These are phyloP conservation scores for Amaranthus cruentus DNA, from an alignment of 148 eudicot species.

Conservation along the genomic window DNA sequence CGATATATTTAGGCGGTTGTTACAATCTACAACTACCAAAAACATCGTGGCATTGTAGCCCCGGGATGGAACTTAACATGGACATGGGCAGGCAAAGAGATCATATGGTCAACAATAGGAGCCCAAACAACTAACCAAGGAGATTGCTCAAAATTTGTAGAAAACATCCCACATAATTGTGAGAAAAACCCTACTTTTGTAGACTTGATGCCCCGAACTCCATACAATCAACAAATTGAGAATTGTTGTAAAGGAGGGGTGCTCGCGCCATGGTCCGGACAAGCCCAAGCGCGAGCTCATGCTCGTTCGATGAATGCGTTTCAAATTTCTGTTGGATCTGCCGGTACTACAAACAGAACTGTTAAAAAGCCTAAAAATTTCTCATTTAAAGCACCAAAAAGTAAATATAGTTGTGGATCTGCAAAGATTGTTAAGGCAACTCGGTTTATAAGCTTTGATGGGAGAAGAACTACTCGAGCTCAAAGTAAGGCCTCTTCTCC, in stretches of 20 bases:
- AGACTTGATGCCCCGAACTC: slow-evolving; percentile 40
- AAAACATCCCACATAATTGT: slow-evolving; percentile 46
- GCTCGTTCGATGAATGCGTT: slow-evolving; percentile 31
- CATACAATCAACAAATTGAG: slow-evolving; percentile 37
- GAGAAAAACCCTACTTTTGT: slow-evolving; percentile 41
- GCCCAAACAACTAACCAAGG: slow-evolving; percentile 47
- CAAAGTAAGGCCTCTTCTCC: slow-evolving; percentile 34
- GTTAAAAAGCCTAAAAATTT: slow-evolving; percentile 41
- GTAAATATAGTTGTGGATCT: slow-evolving; percentile 48
- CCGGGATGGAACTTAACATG: slow-evolving; percentile 54
- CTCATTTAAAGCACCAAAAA: slow-evolving; percentile 38
- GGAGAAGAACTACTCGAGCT: slow-evolving; percentile 49
- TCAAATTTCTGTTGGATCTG: slow-evolving; percentile 38
- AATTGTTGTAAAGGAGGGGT: slow-evolving; percentile 62
- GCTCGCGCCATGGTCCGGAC: slow-evolving; percentile 33
- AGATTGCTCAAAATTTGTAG: slow-evolving; percentile 47
- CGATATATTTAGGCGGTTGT: slow-evolving; percentile 22
- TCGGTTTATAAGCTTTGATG: slow-evolving; percentile 26
- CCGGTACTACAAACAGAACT: slow-evolving; percentile 47
- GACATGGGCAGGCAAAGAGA: slow-evolving; percentile 52
- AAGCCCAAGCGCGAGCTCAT: slow-evolving; percentile 25
- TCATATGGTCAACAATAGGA: slow-evolving; percentile 51
- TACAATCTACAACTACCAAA: slow-evolving; percentile 45
- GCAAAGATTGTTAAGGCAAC: slow-evolving; percentile 37
- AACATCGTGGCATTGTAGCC: slow-evolving; percentile 37